These are phyloP conservation scores for Podaxis pistillaris DNA, from an alignment of 768 basidiomycete genomes.

Conservation along the genomic window DNA sequence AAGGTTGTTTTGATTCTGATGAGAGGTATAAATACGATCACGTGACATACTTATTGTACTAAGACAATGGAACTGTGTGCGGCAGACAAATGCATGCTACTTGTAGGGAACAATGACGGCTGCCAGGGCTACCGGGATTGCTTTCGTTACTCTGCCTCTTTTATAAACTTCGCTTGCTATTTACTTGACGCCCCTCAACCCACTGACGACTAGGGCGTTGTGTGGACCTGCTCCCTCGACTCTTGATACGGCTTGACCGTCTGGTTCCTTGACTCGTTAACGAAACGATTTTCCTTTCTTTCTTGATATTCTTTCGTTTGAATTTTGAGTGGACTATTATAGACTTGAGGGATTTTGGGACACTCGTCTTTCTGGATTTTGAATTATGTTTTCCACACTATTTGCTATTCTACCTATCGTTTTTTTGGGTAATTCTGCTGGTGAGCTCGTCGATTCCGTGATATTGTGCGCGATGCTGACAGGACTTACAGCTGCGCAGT, in stretches of 20 bases:
- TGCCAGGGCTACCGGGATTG: conserved; percentile 1
- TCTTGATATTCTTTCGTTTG: neutral
- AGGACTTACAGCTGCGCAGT: conserved; percentile 47
- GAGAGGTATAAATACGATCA: neutral
- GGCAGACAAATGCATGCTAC: neutral
- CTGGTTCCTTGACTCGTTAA: neutral
- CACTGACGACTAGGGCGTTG: neutral
- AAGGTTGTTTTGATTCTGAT: neutral
- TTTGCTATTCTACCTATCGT: conserved; percentile 30
- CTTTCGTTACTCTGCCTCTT: neutral
- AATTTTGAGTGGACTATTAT: neutral
- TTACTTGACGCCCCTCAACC: neutral
- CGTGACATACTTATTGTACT: conserved; percentile 2
- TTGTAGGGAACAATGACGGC: conserved; percentile 6
- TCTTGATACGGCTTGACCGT: neutral
- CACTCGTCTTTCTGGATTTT: neutral
- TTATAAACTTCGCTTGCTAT: neutral
- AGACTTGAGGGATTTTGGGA: neutral
- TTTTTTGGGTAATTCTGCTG: conserved; percentile 31
- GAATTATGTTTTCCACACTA: conserved; percentile 32
- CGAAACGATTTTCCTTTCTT: neutral
- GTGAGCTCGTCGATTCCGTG: conserved; percentile 27
- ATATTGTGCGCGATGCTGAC: neutral
- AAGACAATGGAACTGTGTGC: neutral
- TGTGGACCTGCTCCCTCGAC: neutral